A percentile compares a stretch with the other conserved stretches of the same genome.
Evolutionary conservation across 1,139 yeast species (phyloP).

Genomic region (Candida mesenterica): DNA sequence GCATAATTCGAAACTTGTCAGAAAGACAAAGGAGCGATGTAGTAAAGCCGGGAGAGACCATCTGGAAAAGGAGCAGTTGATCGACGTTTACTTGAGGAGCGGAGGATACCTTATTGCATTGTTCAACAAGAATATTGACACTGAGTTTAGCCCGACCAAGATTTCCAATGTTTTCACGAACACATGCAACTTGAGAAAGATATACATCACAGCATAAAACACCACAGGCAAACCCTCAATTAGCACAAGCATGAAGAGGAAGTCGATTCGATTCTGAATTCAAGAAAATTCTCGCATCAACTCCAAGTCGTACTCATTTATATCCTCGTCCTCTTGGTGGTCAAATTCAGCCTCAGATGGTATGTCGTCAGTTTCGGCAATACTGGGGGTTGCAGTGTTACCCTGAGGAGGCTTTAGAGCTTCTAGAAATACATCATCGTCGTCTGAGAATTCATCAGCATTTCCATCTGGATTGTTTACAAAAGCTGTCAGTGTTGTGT

Average conservation of each 20-base stretch:
- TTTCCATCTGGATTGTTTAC: too few species aligned
- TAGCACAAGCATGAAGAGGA: neutral
- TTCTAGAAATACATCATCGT: constrained; percentile 6
- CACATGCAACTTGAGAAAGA: constrained; percentile 38
- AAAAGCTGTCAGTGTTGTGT: too few species aligned
- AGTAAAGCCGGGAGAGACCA: constrained; percentile 7
- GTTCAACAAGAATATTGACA: constrained; percentile 33
- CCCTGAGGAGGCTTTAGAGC: too few species aligned
- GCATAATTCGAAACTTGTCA: constrained; percentile 39
- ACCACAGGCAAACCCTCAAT: neutral
- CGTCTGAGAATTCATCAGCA: constrained; percentile 20
- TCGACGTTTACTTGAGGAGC: constrained; percentile 48
- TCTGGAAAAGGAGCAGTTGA: constrained; percentile 7
- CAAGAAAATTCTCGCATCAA: constrained; percentile 32
- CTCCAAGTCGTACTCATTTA: constrained; percentile 33
- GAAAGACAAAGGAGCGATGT: constrained; percentile 24
- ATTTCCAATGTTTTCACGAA: constrained; percentile 46
- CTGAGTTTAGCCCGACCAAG: constrained; percentile 36
- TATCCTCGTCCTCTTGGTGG: constrained; percentile 13
- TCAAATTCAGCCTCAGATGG: constrained; percentile 14
- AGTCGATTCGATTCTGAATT: neutral
- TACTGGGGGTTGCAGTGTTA: too few species aligned
- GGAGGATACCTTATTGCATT: constrained; percentile 61
- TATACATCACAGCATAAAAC: constrained; percentile 27
- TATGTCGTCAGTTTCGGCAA: too few species aligned